These are phyloP conservation scores for Podosphaera xanthii DNA, from an alignment of 2,329 filamentous ascomycete genomes.

Conservation along the genomic window DNA sequence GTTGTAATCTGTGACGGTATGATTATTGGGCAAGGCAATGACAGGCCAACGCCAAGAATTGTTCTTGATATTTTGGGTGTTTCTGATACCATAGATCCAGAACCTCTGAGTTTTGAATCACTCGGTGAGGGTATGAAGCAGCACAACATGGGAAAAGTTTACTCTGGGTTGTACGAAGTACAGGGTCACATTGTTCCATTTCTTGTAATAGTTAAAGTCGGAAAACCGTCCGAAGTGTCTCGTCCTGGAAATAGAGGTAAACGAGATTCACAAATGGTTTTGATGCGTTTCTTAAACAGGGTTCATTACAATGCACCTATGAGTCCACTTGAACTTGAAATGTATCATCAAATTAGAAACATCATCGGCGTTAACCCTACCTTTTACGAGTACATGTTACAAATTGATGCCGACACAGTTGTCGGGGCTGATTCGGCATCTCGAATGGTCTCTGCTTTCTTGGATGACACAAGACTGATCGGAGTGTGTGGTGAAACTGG, in stretches of 20 bases:
- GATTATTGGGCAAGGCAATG: conserved; percentile 98
- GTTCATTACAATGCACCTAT: conserved; percentile 94
- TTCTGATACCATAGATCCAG: conserved; percentile 77
- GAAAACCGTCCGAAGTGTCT: conserved; percentile 55
- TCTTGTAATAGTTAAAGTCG: conserved; percentile 88
- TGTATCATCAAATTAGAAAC: conserved; percentile 96
- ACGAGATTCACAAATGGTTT: conserved; percentile 93
- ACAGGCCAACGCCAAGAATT: conserved; percentile 82
- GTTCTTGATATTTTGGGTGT: conserved; percentile 94
- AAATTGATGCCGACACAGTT: conserved; percentile 93
- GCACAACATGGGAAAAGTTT: conserved; percentile 98
- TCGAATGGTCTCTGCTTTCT: conserved; percentile 75
- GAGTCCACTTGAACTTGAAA: conserved; percentile 90
- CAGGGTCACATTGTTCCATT: conserved; percentile 96
- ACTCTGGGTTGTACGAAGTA: conserved; percentile 92
- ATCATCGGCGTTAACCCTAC: conserved; percentile 97
- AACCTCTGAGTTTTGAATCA: conserved; percentile 89
- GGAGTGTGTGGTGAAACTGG: conserved; percentile 88
- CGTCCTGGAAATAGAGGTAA: conserved; percentile 89
- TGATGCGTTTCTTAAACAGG: conserved; percentile 98
- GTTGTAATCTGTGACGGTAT: conserved; percentile 91
- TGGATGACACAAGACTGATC: conserved; percentile 82
- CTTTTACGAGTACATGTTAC: conserved; percentile 90
- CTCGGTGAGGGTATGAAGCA: conserved; percentile 90
- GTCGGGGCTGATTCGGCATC: conserved; percentile 76